phyloP scores from a whole-genome alignment of 768 basidiomycete genomes.

The Vararia minispora region DNA sequence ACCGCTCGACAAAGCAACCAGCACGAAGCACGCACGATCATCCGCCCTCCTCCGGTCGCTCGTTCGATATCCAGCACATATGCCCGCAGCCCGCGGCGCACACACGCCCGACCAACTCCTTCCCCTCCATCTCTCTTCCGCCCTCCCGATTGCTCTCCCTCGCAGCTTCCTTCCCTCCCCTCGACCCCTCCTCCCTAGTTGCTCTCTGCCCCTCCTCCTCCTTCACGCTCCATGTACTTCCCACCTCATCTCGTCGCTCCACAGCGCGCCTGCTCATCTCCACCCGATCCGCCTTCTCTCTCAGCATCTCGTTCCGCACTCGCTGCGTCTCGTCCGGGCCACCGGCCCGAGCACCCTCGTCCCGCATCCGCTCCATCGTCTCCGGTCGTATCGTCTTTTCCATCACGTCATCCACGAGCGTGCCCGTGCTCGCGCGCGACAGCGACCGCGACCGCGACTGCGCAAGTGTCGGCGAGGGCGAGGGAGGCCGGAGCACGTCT shows the following conservation, averaged over 20 bases:
- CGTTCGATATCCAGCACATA: constrained; percentile 55
- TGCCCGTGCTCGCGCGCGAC: constrained; percentile 14
- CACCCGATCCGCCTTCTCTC: not conserved
- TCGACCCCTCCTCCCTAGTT: too few species aligned
- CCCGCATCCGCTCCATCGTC: constrained; percentile 12
- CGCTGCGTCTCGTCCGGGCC: constrained; percentile 1
- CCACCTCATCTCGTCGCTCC: too few species aligned
- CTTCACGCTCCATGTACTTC: too few species aligned
- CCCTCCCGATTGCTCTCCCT: constrained; percentile 8
- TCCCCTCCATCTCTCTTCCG: constrained; percentile 7
- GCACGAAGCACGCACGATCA: too few species aligned
- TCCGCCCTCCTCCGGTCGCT: constrained; percentile 9
- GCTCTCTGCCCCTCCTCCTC: too few species aligned
- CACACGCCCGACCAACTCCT: constrained; percentile 37
- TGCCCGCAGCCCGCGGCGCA: constrained; percentile 82
- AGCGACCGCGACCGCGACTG: constrained; percentile 11
- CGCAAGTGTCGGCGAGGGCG: constrained; percentile 11
- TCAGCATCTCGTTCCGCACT: not conserved
- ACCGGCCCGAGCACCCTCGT: not conserved
- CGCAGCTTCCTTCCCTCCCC: too few species aligned
- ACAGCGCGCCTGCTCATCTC: too few species aligned
- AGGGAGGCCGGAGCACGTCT: constrained; percentile 29
- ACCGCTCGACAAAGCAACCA: too few species aligned
- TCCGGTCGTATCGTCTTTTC: constrained; percentile 13
- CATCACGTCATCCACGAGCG: constrained; percentile 5